Percentiles rank a stretch among this genome's conserved stretches.
Conservation (phyloP, 305 asterid genomes). For the Nicotiana rustica region DNA sequence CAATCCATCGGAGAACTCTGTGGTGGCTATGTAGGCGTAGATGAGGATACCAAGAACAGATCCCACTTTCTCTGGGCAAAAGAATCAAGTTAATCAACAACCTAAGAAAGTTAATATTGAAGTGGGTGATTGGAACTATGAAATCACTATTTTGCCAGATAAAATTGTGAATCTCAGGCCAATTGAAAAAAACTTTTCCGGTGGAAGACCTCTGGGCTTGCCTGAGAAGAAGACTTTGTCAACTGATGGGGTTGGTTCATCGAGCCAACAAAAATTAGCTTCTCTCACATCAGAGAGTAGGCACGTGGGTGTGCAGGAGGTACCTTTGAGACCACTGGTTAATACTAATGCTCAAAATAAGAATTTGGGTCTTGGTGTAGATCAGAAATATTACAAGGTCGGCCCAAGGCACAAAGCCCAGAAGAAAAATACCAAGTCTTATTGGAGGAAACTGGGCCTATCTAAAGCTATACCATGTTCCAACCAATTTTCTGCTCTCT, state of each 20-base stretch:
- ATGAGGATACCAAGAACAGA: not conserved
- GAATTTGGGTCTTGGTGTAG: too few relatives aligned
- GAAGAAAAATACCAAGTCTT: not conserved
- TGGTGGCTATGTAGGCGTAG: not conserved
- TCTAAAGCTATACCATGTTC: too few relatives aligned
- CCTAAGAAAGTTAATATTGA: not conserved
- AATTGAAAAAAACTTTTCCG: not conserved
- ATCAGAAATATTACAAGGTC: too few relatives aligned
- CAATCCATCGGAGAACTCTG: not conserved
- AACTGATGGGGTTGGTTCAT: not conserved
- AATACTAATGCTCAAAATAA: too few relatives aligned
- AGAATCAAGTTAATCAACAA: not conserved
- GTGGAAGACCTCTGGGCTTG: not conserved
- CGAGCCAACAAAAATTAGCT: not conserved
- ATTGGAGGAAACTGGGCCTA: not conserved
- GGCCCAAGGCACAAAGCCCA: too few relatives aligned
- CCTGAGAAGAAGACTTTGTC: not conserved
- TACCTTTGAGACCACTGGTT: too few relatives aligned
- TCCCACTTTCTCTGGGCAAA: not conserved
- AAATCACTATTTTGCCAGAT: not conserved
- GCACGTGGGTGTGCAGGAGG: too few relatives aligned
- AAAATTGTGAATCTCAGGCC: not conserved
- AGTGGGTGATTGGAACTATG: not conserved
- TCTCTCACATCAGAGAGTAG: too few relatives aligned
- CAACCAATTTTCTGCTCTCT: not conserved